Evolutionary conservation across 75 land plant species (phyloP).

Genomic region (Pseudotsuga menziesii): DNA sequence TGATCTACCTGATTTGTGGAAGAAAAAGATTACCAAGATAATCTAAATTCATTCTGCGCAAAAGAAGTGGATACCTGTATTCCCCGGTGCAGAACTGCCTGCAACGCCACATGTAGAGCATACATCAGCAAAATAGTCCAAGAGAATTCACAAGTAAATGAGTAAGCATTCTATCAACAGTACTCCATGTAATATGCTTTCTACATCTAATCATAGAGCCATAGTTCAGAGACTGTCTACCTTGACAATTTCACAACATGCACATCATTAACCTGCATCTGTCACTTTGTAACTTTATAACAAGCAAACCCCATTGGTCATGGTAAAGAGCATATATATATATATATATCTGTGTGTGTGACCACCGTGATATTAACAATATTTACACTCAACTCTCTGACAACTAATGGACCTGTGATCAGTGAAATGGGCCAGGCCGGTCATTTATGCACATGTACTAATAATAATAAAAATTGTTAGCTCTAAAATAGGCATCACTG

Average conservation of each 20-base stretch:
- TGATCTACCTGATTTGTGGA: not conserved
- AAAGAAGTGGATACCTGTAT: constrained; percentile 51
- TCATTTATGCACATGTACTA: not conserved
- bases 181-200: not conserved
- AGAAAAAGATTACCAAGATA: not conserved
- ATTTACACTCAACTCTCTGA: not conserved
- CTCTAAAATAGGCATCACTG: too few species aligned
- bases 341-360: too few species aligned
- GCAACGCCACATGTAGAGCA: constrained; percentile 7
- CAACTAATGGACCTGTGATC: not conserved
- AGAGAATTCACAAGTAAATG: not conserved
- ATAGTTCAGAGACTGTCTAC: not conserved
- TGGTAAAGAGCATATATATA: not conserved
- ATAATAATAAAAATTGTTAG: not conserved
- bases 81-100: constrained; percentile 92
- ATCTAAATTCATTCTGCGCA: not conserved
- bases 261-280: too few species aligned
- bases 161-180: not conserved
- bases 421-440: not conserved
- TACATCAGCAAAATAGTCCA: not conserved
- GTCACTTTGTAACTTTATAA: too few species aligned
- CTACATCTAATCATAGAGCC: not conserved
- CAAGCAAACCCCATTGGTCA: too few species aligned
- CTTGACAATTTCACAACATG: too few species aligned
- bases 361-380: not conserved